Evolutionary conservation across 2,329 filamentous ascomycete species (phyloP).

Genomic region (Dactylellina sp.): DNA sequence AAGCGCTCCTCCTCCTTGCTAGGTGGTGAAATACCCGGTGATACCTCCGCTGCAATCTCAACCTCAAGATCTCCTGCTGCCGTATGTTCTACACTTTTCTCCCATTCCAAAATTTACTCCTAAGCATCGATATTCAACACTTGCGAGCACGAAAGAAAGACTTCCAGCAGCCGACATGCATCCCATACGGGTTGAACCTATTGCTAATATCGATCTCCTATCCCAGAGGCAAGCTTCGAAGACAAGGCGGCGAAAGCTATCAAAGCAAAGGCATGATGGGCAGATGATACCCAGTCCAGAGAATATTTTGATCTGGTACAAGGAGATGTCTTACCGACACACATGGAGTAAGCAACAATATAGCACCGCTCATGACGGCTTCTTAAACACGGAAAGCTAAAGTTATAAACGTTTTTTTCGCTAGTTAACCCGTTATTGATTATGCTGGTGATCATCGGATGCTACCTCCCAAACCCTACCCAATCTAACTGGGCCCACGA

Average conservation of each 20-base stretch:
- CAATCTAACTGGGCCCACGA: conserved; percentile 80
- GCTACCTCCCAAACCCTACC: conserved; percentile 81
- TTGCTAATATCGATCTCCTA: conserved; percentile 24
- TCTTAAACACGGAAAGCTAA: no score
- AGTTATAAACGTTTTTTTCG: no score
- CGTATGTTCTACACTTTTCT: conserved; percentile 43
- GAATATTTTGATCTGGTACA: conserved; percentile 58
- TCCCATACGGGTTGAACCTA: conserved; percentile 19
- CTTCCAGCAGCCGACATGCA: conserved; percentile 26
- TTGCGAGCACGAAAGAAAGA: conserved; percentile 5
- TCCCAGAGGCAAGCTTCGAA: conserved; percentile 59
- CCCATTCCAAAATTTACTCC: neutral
- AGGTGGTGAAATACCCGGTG: conserved; percentile 58
- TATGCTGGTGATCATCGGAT: conserved; percentile 72
- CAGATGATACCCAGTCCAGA: conserved; percentile 51
- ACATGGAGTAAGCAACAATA: conserved; percentile 59
- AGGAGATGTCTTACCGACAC: conserved; percentile 61
- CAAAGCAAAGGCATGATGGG: conserved; percentile 56
- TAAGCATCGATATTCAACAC: conserved; percentile 8
- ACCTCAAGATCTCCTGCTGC: conserved; percentile 60
- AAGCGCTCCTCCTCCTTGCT: conserved; percentile 58
- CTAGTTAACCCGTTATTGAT: conserved; percentile 75
- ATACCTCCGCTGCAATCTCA: conserved; percentile 60
- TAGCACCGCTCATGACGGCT: neutral
- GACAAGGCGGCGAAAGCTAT: conserved; percentile 58